Percentiles rank a stretch among this genome's conserved stretches.
Evolutionary conservation across 2,329 filamentous ascomycete genomes (phyloP).

Genomic region (Dichotomopilus funicola): DNA sequence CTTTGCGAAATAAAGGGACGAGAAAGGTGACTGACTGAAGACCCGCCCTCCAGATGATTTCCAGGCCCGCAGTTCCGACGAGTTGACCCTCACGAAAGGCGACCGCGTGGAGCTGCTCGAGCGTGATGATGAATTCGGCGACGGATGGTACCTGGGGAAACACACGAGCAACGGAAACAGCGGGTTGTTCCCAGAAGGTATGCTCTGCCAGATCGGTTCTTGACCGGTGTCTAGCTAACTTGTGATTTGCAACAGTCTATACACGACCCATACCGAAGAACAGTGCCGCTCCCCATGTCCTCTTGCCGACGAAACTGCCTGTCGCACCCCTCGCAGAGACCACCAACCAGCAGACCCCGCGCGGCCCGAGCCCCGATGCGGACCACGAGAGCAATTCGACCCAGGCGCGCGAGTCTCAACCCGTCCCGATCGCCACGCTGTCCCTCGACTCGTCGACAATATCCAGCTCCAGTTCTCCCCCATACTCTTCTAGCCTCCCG

Average conservation of each 20-base stretch:
- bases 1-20: background rate
- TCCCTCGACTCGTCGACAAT: slow-evolving; percentile 32
- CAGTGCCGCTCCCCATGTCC: slow-evolving; percentile 6
- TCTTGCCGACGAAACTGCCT: slow-evolving; percentile 22
- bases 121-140: slow-evolving; percentile 80
- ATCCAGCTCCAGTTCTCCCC: slow-evolving; percentile 25
- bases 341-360: slow-evolving; percentile 18
- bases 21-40: slow-evolving; percentile 12
- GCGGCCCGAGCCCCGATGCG: slow-evolving; percentile 8
- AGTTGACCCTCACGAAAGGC: slow-evolving; percentile 80
- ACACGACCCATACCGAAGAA: slow-evolving; percentile 20
- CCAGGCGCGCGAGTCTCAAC: slow-evolving; percentile 22
- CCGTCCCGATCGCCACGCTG: slow-evolving; percentile 34
- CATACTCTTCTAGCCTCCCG: slow-evolving; percentile 26
- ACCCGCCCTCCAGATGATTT: slow-evolving; percentile 66
- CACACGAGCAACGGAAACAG: slow-evolving; percentile 67
- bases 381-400: slow-evolving; percentile 9
- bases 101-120: slow-evolving; percentile 79
- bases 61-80: slow-evolving; percentile 81
- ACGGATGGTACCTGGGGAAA: slow-evolving; percentile 76
- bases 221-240: slow-evolving; percentile 20
- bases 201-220: slow-evolving; percentile 26
- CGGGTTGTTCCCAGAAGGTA: slow-evolving; percentile 79
- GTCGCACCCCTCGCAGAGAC: slow-evolving; percentile 27
- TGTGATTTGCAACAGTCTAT: slow-evolving; percentile 17